Percentiles rank a stretch among this genome's conserved stretches.
Conservation (phyloP, 2,329 filamentous ascomycete species). For the Alternaria ventricosa region DNA sequence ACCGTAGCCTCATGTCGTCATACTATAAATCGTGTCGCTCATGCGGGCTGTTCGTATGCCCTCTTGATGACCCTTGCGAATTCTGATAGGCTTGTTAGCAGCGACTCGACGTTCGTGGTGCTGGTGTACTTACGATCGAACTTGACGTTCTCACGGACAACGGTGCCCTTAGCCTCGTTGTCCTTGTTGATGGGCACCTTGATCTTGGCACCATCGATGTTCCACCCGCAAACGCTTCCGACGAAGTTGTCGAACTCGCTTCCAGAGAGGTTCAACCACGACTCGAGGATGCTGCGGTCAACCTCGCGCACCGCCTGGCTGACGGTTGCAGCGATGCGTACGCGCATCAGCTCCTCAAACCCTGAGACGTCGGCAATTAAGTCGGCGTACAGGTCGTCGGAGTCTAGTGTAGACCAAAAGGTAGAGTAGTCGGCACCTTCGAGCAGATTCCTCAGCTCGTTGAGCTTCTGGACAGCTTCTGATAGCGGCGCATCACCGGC, state of each 20-base stretch:
- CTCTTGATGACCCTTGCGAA: conserved; percentile 46
- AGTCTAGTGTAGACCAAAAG: conserved; percentile 94
- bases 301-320: conserved; percentile 86
- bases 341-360: conserved; percentile 92
- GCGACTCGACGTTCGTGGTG: neutral
- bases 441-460: conserved; percentile 82
- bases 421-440: conserved; percentile 86
- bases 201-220: conserved; percentile 70
- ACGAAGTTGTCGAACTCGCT: conserved; percentile 59
- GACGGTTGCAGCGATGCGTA: conserved; percentile 87
- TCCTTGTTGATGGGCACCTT: conserved; percentile 91
- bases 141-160: conserved; percentile 94
- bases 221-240: conserved; percentile 75
- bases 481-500: conserved; percentile 73
- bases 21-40: conserved; percentile 19
- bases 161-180: conserved; percentile 86
- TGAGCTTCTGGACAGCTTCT: conserved; percentile 90
- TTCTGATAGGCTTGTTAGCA: conserved; percentile 33
- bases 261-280: conserved; percentile 57
- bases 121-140: conserved; percentile 67
- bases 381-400: conserved; percentile 94
- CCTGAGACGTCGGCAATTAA: conserved; percentile 91
- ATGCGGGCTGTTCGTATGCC: conserved; percentile 48
- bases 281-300: conserved; percentile 54
- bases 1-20: conserved; percentile 22